Evolutionary conservation across 2,329 filamentous ascomycete species (phyloP).

Genomic region (Orbilia brochopaga): DNA sequence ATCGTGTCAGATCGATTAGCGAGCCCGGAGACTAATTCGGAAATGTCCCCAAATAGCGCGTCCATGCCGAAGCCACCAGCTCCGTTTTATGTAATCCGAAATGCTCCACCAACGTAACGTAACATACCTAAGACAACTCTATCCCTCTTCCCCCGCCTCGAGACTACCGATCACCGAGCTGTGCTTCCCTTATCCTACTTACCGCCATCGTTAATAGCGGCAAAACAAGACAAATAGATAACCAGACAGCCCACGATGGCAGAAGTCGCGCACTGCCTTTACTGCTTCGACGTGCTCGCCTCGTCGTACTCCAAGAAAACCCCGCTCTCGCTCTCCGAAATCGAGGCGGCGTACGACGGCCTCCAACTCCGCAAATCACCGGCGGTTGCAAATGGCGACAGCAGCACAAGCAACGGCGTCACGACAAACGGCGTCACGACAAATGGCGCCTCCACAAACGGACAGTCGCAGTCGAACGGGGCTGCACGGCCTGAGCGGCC

Average conservation of each 20-base stretch:
- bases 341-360: constrained; percentile 72
- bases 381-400: constrained; percentile 17
- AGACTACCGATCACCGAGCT: constrained; percentile 1
- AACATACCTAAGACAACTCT: constrained; percentile 4
- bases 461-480: constrained; percentile 51
- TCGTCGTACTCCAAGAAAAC: constrained; percentile 76
- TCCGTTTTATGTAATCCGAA: background rate
- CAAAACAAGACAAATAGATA: too few species aligned
- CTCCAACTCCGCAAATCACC: constrained; percentile 58
- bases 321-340: constrained; percentile 65
- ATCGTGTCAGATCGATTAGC: constrained; percentile 8
- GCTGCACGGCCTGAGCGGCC: constrained; percentile 66
- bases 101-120: background rate
- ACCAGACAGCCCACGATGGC: constrained; percentile 68
- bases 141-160: constrained; percentile 8
- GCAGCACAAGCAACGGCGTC: constrained; percentile 14
- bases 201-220: background rate
- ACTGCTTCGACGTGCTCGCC: constrained; percentile 86
- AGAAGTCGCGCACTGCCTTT: constrained; percentile 81
- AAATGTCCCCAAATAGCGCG: background rate
- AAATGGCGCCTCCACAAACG: constrained; percentile 24
- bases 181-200: background rate
- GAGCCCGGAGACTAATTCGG: background rate
- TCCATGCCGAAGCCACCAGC: background rate
- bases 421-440: constrained; percentile 32